Percentiles rank a stretch among this genome's conserved stretches.
Conservation (phyloP, 2,329 filamentous ascomycete species). For the Penicillium olsonii region DNA sequence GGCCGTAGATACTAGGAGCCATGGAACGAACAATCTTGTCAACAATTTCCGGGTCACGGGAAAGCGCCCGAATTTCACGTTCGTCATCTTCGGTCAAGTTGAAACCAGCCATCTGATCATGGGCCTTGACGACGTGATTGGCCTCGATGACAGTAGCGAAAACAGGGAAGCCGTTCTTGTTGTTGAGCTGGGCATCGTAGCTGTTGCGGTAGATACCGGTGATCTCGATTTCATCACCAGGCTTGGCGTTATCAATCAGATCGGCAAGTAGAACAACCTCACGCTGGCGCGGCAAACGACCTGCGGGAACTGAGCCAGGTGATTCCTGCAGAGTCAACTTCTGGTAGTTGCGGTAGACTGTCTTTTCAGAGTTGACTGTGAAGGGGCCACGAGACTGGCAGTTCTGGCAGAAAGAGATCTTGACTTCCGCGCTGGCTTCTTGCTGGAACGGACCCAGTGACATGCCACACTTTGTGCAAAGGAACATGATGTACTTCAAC, state of each 20-base stretch:
- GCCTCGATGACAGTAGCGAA: slow-evolving; percentile 97
- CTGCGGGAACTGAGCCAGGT: slow-evolving; percentile 92
- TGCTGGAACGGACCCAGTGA: slow-evolving; percentile 96
- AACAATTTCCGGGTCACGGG: slow-evolving; percentile 84
- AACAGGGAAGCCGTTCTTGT: slow-evolving; percentile 97
- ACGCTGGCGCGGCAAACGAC: slow-evolving; percentile 86
- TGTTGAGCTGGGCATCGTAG: slow-evolving; percentile 96
- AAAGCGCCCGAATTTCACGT: slow-evolving; percentile 81
- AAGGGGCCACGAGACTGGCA: slow-evolving; percentile 96
- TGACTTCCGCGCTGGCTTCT: slow-evolving; percentile 94
- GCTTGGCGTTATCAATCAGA: slow-evolving; percentile 93
- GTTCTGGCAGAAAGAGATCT: slow-evolving; percentile 92
- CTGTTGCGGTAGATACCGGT: slow-evolving; percentile 98
- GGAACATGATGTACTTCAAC: slow-evolving; percentile 97
- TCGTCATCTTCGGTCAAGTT: slow-evolving; percentile 94
- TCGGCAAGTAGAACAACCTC: slow-evolving; percentile 97
- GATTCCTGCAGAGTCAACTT: slow-evolving; percentile 97
- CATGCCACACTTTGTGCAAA: slow-evolving; percentile 88
- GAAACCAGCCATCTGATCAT: slow-evolving; percentile 97
- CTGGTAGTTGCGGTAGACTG: slow-evolving; percentile 97
- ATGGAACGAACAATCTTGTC: slow-evolving; percentile 93
- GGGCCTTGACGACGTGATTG: slow-evolving; percentile 94
- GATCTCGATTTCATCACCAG: slow-evolving; percentile 95
- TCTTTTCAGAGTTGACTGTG: slow-evolving; percentile 94
- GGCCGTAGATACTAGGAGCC: slow-evolving; percentile 95